Evolutionary conservation across 2,329 filamentous ascomycete genomes (phyloP).

Genomic region (Thielaviopsis musarum): DNA sequence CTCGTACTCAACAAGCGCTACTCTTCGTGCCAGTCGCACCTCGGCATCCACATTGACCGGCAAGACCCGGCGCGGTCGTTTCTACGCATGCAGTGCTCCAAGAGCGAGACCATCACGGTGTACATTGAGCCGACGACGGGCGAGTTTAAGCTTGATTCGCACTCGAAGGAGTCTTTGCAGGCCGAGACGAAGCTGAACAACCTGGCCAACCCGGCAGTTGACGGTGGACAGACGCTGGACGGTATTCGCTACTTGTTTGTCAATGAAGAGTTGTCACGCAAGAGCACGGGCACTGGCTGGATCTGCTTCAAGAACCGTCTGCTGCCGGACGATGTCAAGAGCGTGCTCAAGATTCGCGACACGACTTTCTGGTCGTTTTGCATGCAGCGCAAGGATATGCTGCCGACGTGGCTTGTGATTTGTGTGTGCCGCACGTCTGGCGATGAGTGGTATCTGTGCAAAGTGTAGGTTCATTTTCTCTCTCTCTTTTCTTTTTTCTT

Average conservation of each 20-base stretch:
- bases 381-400: constrained; percentile 58
- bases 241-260: constrained; percentile 43
- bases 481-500: not conserved
- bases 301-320: constrained; percentile 30
- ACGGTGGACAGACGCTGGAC: constrained; percentile 41
- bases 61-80: constrained; percentile 49
- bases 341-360: constrained; percentile 44
- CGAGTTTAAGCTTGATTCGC: constrained; percentile 52
- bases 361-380: constrained; percentile 45
- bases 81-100: constrained; percentile 48
- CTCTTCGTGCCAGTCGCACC: constrained; percentile 37
- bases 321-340: constrained; percentile 37
- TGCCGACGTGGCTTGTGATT: constrained; percentile 52
- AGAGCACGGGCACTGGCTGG: constrained; percentile 51
- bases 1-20: constrained; percentile 45
- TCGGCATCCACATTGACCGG: constrained; percentile 40
- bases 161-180: constrained; percentile 35
- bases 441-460: constrained; percentile 64
- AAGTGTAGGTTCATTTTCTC: constrained; percentile 35
- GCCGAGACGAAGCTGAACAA: constrained; percentile 50
- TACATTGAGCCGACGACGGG: constrained; percentile 66
- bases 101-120: constrained; percentile 21
- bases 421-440: constrained; percentile 54
- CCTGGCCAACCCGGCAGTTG: constrained; percentile 35
- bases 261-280: constrained; percentile 42